Evolutionary conservation across 208 protist species (phyloP), one percentile per base, ranked within the genome.

Genomic region (Trypanosoma scelopori): DNA sequence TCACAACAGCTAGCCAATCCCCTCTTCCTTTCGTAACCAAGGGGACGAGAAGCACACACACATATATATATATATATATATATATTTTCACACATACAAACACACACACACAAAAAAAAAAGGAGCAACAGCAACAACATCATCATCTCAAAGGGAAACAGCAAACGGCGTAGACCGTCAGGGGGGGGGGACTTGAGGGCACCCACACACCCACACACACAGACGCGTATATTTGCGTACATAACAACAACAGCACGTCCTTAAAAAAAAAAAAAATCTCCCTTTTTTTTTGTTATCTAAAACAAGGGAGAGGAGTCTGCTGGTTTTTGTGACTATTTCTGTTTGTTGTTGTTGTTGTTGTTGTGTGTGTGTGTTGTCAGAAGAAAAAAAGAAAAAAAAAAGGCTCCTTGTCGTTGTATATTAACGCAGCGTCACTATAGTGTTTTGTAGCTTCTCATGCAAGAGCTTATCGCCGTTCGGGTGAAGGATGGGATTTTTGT

Each of bases 401-500:
- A n/a, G n/a, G n/a, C n/a, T n/a, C n/a, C n/a, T n/a, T n/a, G 4
- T 16, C 53, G 11, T 59, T 20, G 5, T 58, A 6, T 16, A 23
- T 20, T 62, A 46, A 23, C 16, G 22, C 20, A 27, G 35, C 18
- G 3, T 49, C 37, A 39, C 48, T 30, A 39, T 48, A 49, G 42
- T n/a, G 28, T 45, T 9, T 30, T 41, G 23, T 53, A 30, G 25
- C 42, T 81, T 60, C 58, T 28, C 56, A 78, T 82, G 59, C 70
- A 82, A 52, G 84, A 94, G 6, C 74, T 95, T 27, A 82, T 95
- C 66, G 93, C 93, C 15, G 86, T 96, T 28, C 78, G 90, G 18
- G 88, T 97, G 52, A 96, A 96, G 62, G 93, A 97, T 75, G 93
- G 93, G 39, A 88, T 97, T 68, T 97, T 97, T 71, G 87, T 85